These are phyloP conservation scores for Larix sibirica DNA, from an alignment of 83 land plant genomes.

Conservation along the genomic window DNA sequence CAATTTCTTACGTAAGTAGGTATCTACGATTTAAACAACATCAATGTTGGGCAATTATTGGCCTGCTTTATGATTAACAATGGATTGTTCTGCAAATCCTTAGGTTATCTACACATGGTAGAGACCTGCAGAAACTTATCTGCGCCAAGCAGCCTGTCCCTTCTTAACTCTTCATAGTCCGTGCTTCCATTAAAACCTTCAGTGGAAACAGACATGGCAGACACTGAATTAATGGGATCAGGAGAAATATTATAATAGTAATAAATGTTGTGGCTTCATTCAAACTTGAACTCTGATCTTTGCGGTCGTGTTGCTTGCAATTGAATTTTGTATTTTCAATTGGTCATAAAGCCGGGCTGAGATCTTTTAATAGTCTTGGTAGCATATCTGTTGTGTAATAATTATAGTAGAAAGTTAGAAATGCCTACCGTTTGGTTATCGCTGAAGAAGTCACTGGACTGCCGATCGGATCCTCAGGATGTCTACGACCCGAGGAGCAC, in stretches of 20 bases:
- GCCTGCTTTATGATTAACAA: too few relatives aligned
- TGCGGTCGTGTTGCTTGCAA: not conserved
- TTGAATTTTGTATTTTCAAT: not conserved
- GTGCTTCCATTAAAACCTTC: not conserved
- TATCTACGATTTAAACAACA: too few relatives aligned
- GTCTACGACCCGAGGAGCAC: not conserved
- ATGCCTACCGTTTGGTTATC: conserved; percentile 14
- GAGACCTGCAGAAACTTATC: not conserved
- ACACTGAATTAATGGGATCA: not conserved
- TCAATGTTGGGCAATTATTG: too few relatives aligned
- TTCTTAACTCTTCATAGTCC: not conserved
- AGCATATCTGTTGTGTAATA: not conserved
- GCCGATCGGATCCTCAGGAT: conserved; percentile 4
- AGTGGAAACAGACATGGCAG: not conserved
- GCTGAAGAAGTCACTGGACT: conserved; percentile 10
- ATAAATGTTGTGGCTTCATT: not conserved
- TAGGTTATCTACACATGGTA: not conserved
- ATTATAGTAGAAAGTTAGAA: not conserved
- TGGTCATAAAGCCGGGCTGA: not conserved
- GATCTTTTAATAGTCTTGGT: not conserved
- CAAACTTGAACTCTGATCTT: not conserved
- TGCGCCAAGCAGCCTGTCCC: not conserved
- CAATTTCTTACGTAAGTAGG: too few relatives aligned
- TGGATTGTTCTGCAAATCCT: too few relatives aligned
- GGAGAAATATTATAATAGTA: too few relatives aligned